Base-by-base conservation (phyloP, 75 land plant genomes). In the Pinus tabuliformis region DNA sequence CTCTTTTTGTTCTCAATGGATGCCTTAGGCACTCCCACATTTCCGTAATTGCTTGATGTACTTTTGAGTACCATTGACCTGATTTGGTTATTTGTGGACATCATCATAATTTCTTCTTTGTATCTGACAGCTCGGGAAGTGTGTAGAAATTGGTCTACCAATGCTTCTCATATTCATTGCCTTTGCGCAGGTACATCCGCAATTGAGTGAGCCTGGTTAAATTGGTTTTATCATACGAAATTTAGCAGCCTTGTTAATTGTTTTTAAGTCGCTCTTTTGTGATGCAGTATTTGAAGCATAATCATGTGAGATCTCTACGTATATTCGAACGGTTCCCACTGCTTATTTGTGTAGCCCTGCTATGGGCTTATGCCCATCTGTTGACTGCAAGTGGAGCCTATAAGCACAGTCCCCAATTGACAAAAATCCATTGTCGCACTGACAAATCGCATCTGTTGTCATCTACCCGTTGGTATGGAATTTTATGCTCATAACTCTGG, bases 301-400 rank as follows among this genome's bases (percentile, higher is more conserved):
- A 80, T 57, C 85, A 85, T 17, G 66, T 42, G 13, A 81, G 62
- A 72, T 62, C 87, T 15, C 57, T 89, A 26, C 95, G 91, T 16
- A 77, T 97, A 21, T 76, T 97, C 65, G 99, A 95, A 84, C 80
- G 98, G 17, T 97, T 92, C 77, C 89, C 94, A 60, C 81, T 97
- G 70, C 82, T 97, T 58, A 66, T 92, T 30, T 83, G 87, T 30
- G 79, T 88, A 59, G 79, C 89, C 39, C 70, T 95, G 14, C 84
- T 91, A 56, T 97, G 99, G 99, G 91, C 87, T 57, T 97, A 94
- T 80, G 99, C 98, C 24, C 91, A 92, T 66, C 79, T 97, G 24
- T 79, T 97, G 65, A 97, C 99, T 42, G 91, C 88, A 20, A 87
- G 95, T 81, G 98, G 98, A 14, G 99, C 99, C 9, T 97, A 97